Base-by-base conservation (phyloP, 768 basidiomycete genomes). In the Tylopilus rubrobrunneus region DNA sequence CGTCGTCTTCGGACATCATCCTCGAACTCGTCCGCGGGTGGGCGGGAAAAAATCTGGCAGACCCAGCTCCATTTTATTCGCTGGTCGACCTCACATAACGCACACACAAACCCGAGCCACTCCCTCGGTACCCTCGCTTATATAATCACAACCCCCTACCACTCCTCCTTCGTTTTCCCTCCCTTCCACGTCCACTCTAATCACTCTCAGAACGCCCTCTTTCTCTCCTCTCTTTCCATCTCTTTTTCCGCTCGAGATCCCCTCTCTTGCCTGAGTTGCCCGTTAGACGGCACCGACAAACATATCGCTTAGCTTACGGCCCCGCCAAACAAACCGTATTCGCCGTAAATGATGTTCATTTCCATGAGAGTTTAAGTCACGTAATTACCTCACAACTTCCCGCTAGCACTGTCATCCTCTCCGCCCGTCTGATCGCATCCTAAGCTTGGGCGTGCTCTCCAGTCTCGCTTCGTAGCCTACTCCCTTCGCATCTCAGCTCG, bases 1-100 rank as follows among this genome's bases (percentile, higher is more conserved):
- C 61, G 34, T 70, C 68, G 55, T 71, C 70, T 15, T 67, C 70
- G 4, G 64, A 62, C 68, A 69, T 69, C 45, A 41, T 49, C 33
- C 56, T 53, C 61, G 4, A 61, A 1, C n/a, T 7, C 40, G 40
- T 41, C 40, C 40, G 21, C 19, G 19, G 28, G 46, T 21, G 21
- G 37, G 36, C 19, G 25, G 19, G 14, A 43, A 51, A 40, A 51
- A 42, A 48, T 25, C 28, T 40, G 7, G 21, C 12, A 50, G 39
- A 48, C 19, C 15, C 23, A 23, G 43, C 25, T 15, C 45, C 66
- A 62, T 65, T 65, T 65, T 65, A 67, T 67, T 49, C 28, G 10
- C 17, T 27, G 51, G 25, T 8, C 31, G 31, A 7, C 31, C 31
- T 31, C 31, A 5, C 33, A 19, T 5, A 28, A 12, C 41, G 23